Percentiles rank a stretch among this genome's conserved stretches.
These are phyloP conservation scores for Plasmodium gaboni DNA, from an alignment of 169 alveolate species.

Conservation along the genomic window DNA sequence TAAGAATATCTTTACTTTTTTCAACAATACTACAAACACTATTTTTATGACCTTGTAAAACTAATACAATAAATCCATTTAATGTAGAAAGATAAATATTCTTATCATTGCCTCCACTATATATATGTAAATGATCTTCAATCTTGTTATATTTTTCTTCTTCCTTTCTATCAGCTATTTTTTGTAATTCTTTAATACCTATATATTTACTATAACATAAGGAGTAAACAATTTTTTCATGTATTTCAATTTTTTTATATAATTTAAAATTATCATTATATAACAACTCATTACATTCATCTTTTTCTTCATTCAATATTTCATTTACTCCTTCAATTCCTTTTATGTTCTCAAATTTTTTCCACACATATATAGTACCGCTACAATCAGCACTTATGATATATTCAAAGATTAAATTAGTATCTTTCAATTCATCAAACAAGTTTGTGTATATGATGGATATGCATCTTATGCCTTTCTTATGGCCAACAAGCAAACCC, in stretches of 20 bases:
- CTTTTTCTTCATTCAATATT: not conserved
- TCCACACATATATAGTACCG: slow-evolving; percentile 61
- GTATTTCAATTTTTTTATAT: slow-evolving; percentile 62
- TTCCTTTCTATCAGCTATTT: slow-evolving; percentile 1
- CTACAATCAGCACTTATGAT: slow-evolving; percentile 50
- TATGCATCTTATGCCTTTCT: slow-evolving; percentile 58
- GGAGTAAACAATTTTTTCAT: slow-evolving; percentile 50
- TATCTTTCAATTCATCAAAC: slow-evolving; percentile 21
- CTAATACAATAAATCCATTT: slow-evolving; percentile 52
- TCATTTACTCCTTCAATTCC: not conserved
- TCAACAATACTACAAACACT: slow-evolving; percentile 62
- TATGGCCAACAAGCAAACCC: slow-evolving; percentile 39
- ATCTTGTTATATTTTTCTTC: not conserved
- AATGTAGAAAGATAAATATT: slow-evolving; percentile 28
- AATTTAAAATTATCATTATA: slow-evolving; percentile 21
- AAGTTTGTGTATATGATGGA: slow-evolving; percentile 12
- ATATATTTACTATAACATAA: slow-evolving; percentile 43
- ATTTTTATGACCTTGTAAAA: slow-evolving; percentile 62
- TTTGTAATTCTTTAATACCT: slow-evolving; percentile 49
- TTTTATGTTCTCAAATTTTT: not conserved
- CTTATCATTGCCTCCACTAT: slow-evolving; percentile 62
- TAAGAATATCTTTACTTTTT: slow-evolving; percentile 33
- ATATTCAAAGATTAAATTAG: slow-evolving; percentile 19
- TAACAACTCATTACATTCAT: not conserved
- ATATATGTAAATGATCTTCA: slow-evolving; percentile 26